Evolutionary conservation across 495 filamentous ascomycete genomes (phyloP).

Genomic region (Annulohypoxylon stygium): DNA sequence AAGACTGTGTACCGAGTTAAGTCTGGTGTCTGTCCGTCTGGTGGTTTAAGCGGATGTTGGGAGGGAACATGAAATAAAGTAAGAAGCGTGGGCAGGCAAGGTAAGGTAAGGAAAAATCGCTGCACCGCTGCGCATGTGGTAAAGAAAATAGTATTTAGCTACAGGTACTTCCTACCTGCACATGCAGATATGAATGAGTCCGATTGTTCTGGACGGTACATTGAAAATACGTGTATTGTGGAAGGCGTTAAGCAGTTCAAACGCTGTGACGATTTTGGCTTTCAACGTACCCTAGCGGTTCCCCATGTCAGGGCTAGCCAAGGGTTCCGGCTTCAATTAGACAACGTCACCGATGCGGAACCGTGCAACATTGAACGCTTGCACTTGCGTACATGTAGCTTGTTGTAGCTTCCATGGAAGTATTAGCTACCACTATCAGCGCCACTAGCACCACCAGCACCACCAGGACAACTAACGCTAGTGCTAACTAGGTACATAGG

Average conservation of each 20-base stretch:
- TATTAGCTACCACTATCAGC: no score
- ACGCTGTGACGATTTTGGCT: conserved; percentile 34
- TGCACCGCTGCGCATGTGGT: background rate
- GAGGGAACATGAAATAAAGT: background rate
- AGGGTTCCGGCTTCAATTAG: conserved; percentile 27
- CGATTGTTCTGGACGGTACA: conserved; percentile 34
- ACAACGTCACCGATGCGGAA: conserved; percentile 43
- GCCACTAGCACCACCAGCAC: no score
- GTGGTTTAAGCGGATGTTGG: conserved; percentile 9
- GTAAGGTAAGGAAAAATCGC: conserved; percentile 3
- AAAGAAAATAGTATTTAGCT: conserved; percentile 5
- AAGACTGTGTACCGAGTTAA: conserved; percentile 10
- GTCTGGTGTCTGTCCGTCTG: conserved; percentile 5
- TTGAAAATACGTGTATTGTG: conserved; percentile 19
- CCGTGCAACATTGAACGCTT: conserved; percentile 7
- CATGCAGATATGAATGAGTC: conserved; percentile 7
- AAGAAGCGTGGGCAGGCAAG: background rate
- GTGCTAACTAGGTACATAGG: conserved; percentile 3
- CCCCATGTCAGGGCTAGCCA: conserved; percentile 24
- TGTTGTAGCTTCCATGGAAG: background rate
- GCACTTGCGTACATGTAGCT: conserved; percentile 9
- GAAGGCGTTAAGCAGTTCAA: conserved; percentile 6
- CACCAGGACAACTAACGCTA: background rate
- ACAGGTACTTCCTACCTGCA: conserved; percentile 22
- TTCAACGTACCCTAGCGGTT: conserved; percentile 38